phyloP scores from a whole-genome alignment of 805 yeast species.

The Kluyveromyces wickerhamii region DNA sequence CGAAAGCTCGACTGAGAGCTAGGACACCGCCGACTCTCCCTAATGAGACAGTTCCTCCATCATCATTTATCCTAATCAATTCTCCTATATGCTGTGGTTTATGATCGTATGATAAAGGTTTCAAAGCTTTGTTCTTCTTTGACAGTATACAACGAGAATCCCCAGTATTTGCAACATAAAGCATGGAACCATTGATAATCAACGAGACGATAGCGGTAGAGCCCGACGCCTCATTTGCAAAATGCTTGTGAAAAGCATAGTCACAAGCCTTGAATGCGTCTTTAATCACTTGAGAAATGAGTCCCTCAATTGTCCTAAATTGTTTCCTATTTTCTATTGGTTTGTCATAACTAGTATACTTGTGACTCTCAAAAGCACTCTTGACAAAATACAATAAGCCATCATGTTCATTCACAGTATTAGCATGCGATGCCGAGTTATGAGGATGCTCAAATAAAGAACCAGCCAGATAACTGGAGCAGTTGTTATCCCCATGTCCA shows the following conservation, averaged over 20 bases:
- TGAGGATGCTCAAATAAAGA: slow-evolving; percentile 1
- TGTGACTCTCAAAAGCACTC: slow-evolving; percentile 5
- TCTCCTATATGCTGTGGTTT: slow-evolving; percentile 96
- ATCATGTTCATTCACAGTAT: slow-evolving; percentile 22
- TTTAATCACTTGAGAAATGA: slow-evolving; percentile 32
- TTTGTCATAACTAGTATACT: slow-evolving; percentile 1
- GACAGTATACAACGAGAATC: slow-evolving; percentile 62
- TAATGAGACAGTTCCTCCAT: slow-evolving; percentile 89
- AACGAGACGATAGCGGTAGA: slow-evolving; percentile 44
- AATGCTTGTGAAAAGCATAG: slow-evolving; percentile 33
- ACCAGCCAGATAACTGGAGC: slow-evolving; percentile 46
- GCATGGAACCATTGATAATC: slow-evolving; percentile 35
- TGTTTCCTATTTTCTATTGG: slow-evolving; percentile 10
- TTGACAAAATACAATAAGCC: slow-evolving; percentile 3
- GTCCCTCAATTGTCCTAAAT: slow-evolving; percentile 29
- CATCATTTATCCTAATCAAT: slow-evolving; percentile 78
- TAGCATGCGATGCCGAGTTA: slow-evolving; percentile 6
- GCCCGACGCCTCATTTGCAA: slow-evolving; percentile 38
- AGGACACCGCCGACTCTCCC: slow-evolving; percentile 94
- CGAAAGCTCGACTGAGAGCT: slow-evolving; percentile 88
- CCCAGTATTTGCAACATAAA: slow-evolving; percentile 65
- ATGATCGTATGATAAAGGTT: slow-evolving; percentile 67
- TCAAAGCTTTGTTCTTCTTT: slow-evolving; percentile 45
- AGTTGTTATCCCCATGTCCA: slow-evolving; percentile 71
- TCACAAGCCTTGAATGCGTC: slow-evolving; percentile 41